Evolutionary conservation across 148 eudicot genomes (phyloP).

Genomic region (Gaultheria prostrata): DNA sequence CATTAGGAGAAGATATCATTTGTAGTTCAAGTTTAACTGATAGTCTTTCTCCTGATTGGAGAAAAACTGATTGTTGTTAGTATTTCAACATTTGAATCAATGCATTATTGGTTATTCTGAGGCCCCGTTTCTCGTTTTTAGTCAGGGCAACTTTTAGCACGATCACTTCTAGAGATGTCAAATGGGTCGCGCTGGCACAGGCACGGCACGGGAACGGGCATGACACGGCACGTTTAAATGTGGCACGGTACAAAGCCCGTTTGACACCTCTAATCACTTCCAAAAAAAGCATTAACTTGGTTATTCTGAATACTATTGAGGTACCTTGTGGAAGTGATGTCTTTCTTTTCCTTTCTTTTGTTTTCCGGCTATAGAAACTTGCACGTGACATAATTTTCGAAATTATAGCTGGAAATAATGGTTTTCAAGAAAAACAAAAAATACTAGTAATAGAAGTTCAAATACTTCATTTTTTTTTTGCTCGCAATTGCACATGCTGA

Average conservation of each 20-base stretch:
- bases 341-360: background rate
- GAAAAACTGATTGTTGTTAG: background rate
- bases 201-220: too few species aligned
- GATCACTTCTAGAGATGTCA: too few species aligned
- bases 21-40: background rate
- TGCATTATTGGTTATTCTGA: background rate
- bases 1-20: background rate
- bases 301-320: background rate
- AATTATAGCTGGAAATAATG: too few species aligned
- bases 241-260: too few species aligned
- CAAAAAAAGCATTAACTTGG: too few species aligned
- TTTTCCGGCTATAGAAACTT: background rate
- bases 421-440: too few species aligned
- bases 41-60: constrained; percentile 10
- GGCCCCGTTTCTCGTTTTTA: too few species aligned
- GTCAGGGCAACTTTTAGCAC: too few species aligned
- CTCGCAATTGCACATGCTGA: background rate
- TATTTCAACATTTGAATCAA: background rate
- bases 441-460: too few species aligned
- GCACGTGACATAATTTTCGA: background rate
- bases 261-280: too few species aligned
- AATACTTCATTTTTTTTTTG: background rate
- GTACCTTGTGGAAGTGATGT: background rate
- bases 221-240: too few species aligned
- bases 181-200: too few species aligned